phyloP scores from a whole-genome alignment of 371 early-diverging fungal genomes.

The Mortierella sp. region DNA sequence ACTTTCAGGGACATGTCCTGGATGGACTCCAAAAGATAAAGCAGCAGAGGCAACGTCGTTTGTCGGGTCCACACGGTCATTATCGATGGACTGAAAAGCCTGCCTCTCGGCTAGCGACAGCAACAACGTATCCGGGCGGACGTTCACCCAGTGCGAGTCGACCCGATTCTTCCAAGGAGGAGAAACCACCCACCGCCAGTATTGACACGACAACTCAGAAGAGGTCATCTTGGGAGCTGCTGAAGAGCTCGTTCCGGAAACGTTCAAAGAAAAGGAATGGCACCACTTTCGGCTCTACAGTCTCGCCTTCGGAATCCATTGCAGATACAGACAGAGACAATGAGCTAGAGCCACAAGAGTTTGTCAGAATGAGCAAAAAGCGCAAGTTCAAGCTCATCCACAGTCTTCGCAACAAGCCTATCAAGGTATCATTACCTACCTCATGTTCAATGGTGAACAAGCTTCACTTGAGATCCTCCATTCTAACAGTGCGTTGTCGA shows the following conservation, averaged over 20 bases:
- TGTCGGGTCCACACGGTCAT: slow-evolving; percentile 4
- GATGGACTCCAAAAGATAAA: slow-evolving; percentile 41
- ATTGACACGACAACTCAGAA: not conserved
- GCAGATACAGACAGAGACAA: slow-evolving; percentile 25
- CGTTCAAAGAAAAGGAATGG: not conserved
- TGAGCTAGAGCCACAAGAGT: slow-evolving; percentile 35
- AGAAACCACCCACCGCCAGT: slow-evolving; percentile 20
- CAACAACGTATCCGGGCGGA: slow-evolving; percentile 9
- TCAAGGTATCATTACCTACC: slow-evolving; percentile 20
- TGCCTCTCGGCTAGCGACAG: slow-evolving; percentile 16
- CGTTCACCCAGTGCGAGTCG: slow-evolving; percentile 20
- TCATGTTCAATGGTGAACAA: too few relatives aligned
- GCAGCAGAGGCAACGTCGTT: slow-evolving; percentile 4
- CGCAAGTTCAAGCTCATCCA: slow-evolving; percentile 29
- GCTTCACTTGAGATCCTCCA: too few relatives aligned
- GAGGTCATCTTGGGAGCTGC: slow-evolving; percentile 14
- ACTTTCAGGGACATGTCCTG: slow-evolving; percentile 50
- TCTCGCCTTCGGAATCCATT: slow-evolving; percentile 17
- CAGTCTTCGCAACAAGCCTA: slow-evolving; percentile 42
- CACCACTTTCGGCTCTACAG: not conserved
- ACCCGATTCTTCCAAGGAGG: slow-evolving; percentile 24
- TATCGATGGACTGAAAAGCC: slow-evolving; percentile 38
- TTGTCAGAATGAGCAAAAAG: slow-evolving; percentile 38
- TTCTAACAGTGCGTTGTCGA: not conserved
- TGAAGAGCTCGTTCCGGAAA: slow-evolving; percentile 18